These are phyloP conservation scores for Serendipita sp. DNA, from an alignment of 768 basidiomycete genomes.

Conservation along the genomic window DNA sequence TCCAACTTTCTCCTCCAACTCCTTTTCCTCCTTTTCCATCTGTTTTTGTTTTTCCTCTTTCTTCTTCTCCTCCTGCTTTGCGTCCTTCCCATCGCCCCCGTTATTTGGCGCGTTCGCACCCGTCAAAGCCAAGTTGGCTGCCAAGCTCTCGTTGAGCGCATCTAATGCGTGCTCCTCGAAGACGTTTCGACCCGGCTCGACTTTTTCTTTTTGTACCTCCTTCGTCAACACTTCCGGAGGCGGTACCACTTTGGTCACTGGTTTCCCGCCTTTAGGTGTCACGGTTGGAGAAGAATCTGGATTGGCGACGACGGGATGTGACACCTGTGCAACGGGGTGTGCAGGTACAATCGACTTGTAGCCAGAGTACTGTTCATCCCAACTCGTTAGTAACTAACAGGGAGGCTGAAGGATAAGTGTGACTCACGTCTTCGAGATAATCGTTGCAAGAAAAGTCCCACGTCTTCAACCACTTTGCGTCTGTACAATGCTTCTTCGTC, in stretches of 20 bases:
- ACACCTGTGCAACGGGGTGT: conserved; percentile 21
- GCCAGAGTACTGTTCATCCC: conserved; percentile 44
- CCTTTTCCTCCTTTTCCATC: conserved; percentile 14
- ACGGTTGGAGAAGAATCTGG: conserved; percentile 36
- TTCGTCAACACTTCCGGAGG: conserved; percentile 19
- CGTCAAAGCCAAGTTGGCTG: conserved; percentile 5
- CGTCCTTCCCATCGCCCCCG: conserved; percentile 2
- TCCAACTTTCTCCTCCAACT: conserved; percentile 8
- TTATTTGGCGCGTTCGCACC: conserved; percentile 9
- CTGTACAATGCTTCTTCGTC: conserved; percentile 65
- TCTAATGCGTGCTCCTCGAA: conserved; percentile 36
- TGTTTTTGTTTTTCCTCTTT: conserved; percentile 10
- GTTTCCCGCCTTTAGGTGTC: conserved; percentile 28
- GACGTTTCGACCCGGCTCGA: conserved; percentile 61
- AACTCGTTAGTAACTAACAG: background rate
- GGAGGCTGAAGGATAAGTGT: background rate
- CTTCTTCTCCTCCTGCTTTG: conserved; percentile 33
- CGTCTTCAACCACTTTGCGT: conserved; percentile 71
- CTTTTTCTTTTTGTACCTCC: conserved; percentile 29
- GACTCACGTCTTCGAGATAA: conserved; percentile 49
- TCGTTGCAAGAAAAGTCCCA: conserved; percentile 91
- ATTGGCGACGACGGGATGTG: conserved; percentile 36
- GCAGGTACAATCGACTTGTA: conserved; percentile 23
- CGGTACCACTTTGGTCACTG: conserved; percentile 10
- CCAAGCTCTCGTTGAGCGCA: conserved; percentile 1